These are phyloP conservation scores for Neolentinus lepideus DNA, from an alignment of 1,284 basidiomycete genomes.

Conservation along the genomic window DNA sequence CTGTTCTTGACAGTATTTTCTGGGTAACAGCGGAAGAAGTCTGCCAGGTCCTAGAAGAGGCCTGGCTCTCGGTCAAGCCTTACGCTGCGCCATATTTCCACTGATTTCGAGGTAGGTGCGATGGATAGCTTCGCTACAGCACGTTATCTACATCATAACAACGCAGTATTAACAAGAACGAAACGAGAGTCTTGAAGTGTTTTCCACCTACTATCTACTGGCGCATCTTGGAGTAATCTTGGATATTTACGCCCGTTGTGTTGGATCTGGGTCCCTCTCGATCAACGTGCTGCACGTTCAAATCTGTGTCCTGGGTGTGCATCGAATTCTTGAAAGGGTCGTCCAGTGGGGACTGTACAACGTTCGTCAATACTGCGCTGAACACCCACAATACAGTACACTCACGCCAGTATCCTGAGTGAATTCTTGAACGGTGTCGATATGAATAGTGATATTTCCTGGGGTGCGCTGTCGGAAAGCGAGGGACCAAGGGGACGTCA, in stretches of 20 bases:
- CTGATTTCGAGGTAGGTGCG: conserved; percentile 8
- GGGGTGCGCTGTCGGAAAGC: neutral
- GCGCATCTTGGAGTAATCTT: too few relatives aligned
- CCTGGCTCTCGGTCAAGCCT: conserved; percentile 26
- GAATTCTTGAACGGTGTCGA: neutral
- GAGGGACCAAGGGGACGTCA: neutral
- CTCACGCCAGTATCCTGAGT: neutral
- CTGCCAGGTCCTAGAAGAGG: conserved; percentile 27
- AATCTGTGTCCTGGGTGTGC: neutral
- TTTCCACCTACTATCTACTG: too few relatives aligned
- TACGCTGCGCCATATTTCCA: conserved; percentile 24
- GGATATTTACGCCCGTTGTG: too few relatives aligned
- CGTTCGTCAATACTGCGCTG: neutral
- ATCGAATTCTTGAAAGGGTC: neutral
- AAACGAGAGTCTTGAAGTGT: too few relatives aligned
- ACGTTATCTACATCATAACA: too few relatives aligned
- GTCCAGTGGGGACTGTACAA: neutral
- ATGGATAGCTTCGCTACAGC: too few relatives aligned
- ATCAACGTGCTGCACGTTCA: too few relatives aligned
- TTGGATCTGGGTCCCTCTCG: too few relatives aligned
- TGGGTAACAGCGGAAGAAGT: conserved; percentile 28
- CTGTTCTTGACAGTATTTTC: neutral
- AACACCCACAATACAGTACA: neutral
- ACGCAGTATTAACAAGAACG: too few relatives aligned
- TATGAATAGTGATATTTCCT: neutral